Conservation (phyloP, 2,329 filamentous ascomycete species). For the Calonectria henricotiae region DNA sequence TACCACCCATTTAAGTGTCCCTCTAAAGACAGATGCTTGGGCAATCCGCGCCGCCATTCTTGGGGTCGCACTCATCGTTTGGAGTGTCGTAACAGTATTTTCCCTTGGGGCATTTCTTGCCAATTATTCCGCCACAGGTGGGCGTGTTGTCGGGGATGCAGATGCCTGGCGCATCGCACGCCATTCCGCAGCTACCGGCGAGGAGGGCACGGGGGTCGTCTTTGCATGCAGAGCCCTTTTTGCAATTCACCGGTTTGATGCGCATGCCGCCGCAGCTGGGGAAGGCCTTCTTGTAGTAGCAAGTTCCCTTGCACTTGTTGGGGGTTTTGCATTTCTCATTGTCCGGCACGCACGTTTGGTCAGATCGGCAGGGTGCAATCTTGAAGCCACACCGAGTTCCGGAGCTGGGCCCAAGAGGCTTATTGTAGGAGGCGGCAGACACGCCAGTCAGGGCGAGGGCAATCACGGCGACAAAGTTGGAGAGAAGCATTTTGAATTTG, state of each 20-base stretch:
- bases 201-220: constrained; percentile 55
- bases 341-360: constrained; percentile 51
- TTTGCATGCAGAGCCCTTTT: constrained; percentile 50
- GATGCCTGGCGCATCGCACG: constrained; percentile 58
- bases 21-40: constrained; percentile 54
- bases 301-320: constrained; percentile 53
- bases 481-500: constrained; percentile 47
- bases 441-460: constrained; percentile 43
- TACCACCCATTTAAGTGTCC: background rate
- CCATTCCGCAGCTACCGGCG: constrained; percentile 54
- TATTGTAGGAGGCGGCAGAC: constrained; percentile 18
- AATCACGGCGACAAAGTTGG: constrained; percentile 43
- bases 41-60: constrained; percentile 54
- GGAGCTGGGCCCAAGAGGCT: constrained; percentile 2
- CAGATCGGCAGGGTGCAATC: constrained; percentile 52
- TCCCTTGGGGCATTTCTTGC: constrained; percentile 50
- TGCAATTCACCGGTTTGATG: constrained; percentile 50
- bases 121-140: constrained; percentile 52
- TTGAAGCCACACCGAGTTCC: constrained; percentile 52
- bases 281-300: constrained; percentile 55
- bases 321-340: constrained; percentile 48
- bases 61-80: constrained; percentile 52
- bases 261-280: constrained; percentile 55
- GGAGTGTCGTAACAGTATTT: constrained; percentile 54
- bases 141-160: constrained; percentile 50